Evolutionary conservation across 2,329 filamentous ascomycete genomes (phyloP).

Genomic region (Metarhizium robertsii): DNA sequence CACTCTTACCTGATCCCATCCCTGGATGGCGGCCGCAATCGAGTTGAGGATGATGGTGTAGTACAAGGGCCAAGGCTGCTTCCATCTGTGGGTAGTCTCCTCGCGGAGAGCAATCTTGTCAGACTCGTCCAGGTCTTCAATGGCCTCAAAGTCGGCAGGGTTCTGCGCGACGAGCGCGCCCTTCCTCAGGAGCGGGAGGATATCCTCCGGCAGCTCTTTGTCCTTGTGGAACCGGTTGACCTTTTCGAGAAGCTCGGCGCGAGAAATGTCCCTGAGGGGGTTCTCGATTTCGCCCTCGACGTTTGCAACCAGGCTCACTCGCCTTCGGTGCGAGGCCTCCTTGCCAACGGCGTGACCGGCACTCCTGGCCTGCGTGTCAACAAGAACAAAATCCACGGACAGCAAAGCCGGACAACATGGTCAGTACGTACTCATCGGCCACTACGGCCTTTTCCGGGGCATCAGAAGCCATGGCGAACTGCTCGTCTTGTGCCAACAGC

Average conservation of each 20-base stretch:
- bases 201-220: slow-evolving; percentile 34
- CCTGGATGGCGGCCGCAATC: slow-evolving; percentile 44
- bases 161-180: slow-evolving; percentile 27
- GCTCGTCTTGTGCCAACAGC: not conserved
- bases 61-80: slow-evolving; percentile 39
- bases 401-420: not conserved
- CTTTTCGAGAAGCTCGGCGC: slow-evolving; percentile 40
- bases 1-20: slow-evolving; percentile 28
- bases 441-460: not conserved
- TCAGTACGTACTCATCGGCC: not conserved
- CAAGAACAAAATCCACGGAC: not conserved
- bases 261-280: slow-evolving; percentile 39
- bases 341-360: not conserved
- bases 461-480: not conserved
- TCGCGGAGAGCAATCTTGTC: slow-evolving; percentile 30
- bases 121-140: slow-evolving; percentile 18
- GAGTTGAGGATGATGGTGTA: slow-evolving; percentile 42
- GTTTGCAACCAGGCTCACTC: slow-evolving; percentile 11
- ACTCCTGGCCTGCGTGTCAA: not conserved
- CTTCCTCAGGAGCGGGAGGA: slow-evolving; percentile 31
- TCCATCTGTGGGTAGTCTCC: slow-evolving; percentile 51
- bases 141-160: slow-evolving; percentile 21
- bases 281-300: slow-evolving; percentile 30
- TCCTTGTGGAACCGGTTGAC: slow-evolving; percentile 44
- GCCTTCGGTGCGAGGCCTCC: not conserved